Base-by-base conservation (phyloP, 2,329 filamentous ascomycete genomes). In the Penicillium fuscoglaucum region DNA sequence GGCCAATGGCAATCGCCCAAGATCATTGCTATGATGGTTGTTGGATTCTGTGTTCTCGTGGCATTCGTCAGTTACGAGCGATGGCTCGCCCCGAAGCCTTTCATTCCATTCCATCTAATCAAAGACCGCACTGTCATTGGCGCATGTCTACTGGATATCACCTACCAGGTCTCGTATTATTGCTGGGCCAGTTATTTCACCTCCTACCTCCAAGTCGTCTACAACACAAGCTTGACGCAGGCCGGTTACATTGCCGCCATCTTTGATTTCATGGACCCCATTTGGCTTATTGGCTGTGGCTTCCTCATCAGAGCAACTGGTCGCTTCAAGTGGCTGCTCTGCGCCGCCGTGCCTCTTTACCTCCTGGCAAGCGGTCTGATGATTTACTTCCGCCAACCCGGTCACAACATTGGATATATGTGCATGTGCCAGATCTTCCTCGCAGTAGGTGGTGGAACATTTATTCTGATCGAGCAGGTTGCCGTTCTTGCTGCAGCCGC, bases 381-480 rank as follows among this genome's bases (percentile, higher is more conserved):
- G 81, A 82, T 85, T 63, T 72, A 82, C 55, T 85, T 85, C 75
- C 81, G 83, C 8, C 74, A 50, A 0, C 67, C 68, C 1, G 79
- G 60, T 76, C 81, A 35, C 69, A 78, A 52, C 47, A 74, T 86
- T 24, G 82, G 81, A 6, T 84, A 82, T 65, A 74, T 86, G 26
- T 71, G 85, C 70, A 82, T 86, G 80, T 83, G 80, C 59, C 82
- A 86, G 65, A 80, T 86, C 59, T 81, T 85, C 68, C 81, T 86
- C 56, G 79, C 83, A 2, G 78, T 85, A 35, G 80, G 78, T 1
- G 83, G 82, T 3, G 82, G 81, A 24, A 78, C 79, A 12, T 75
- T 84, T 5, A 78, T 82, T 57, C 80, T 86, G 55, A 76, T 76
- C 55, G 76, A 82, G 53, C 80, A 87, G 66, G 79, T 87, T 67